These are phyloP conservation scores for Neolentinus lepideus DNA, from an alignment of 1,284 basidiomycete genomes.

Conservation along the genomic window DNA sequence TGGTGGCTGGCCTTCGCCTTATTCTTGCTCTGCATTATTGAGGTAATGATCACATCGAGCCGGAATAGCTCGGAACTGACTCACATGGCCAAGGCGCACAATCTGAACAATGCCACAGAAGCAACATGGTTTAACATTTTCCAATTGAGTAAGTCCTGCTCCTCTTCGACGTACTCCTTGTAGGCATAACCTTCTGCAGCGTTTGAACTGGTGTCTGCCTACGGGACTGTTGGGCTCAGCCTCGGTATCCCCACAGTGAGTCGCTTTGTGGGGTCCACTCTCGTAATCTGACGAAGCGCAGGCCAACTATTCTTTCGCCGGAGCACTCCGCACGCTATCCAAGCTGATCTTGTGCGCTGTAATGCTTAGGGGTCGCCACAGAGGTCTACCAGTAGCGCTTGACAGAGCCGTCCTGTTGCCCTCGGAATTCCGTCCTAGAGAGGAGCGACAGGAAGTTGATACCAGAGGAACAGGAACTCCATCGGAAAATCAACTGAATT, in stretches of 20 bases:
- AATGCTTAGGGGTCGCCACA: constrained; percentile 55
- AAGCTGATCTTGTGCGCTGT: constrained; percentile 53
- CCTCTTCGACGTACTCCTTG: neutral
- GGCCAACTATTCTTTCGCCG: constrained; percentile 37
- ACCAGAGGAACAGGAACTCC: neutral
- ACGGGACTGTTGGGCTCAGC: constrained; percentile 52
- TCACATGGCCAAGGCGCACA: neutral
- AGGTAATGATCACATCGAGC: constrained; percentile 39
- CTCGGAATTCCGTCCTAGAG: neutral
- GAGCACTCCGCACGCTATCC: constrained; percentile 42
- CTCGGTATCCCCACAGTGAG: constrained; percentile 37
- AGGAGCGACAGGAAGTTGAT: neutral
- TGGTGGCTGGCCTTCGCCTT: constrained; percentile 83
- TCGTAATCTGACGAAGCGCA: constrained; percentile 4
- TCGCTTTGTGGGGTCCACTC: neutral
- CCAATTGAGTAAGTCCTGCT: constrained; percentile 19
- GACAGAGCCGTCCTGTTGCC: constrained; percentile 28
- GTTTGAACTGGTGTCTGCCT: constrained; percentile 53
- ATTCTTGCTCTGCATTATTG: constrained; percentile 82
- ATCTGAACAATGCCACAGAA: constrained; percentile 6
- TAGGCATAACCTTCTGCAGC: constrained; percentile 20
- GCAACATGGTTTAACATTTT: constrained; percentile 33
- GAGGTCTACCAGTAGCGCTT: constrained; percentile 44
- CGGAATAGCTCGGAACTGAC: neutral
- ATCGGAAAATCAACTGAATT: too few species aligned